Evolutionary conservation across 1,284 basidiomycete species (phyloP), one percentile per base, ranked within the genome.

Genomic region (Mixia osmundae): DNA sequence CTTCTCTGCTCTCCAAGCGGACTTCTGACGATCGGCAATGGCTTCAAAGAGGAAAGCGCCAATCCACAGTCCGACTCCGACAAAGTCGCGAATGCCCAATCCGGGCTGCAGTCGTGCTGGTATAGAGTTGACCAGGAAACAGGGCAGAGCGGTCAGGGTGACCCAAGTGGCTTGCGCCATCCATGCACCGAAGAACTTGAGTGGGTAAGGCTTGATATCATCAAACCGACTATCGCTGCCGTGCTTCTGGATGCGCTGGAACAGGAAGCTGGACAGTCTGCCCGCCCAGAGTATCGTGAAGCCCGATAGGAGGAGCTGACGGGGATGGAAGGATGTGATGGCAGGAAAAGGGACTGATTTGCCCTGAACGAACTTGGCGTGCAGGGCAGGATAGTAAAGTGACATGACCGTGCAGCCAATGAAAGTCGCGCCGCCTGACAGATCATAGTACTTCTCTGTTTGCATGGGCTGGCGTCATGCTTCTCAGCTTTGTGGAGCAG

Each of bases 91-190:
- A 5, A 54, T 38, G 3, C 64, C 61, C 16, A 79, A 61, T n/a
- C 64, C 58, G 9, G 71, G 66, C 43, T 73, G 71, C 4, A 61
- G 53, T 5, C 53, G 45, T 2, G 63, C 51, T 2, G 75, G 71
- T n/a, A 74, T 54, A 7, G 63, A 55, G 27, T 54, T 34, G 44
- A 63, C 61, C 35, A 76, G 53, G 48, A 69, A 74, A 10, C 75
- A 67, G 2, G 72, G 72, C 3, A 77, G 59, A 10, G 73, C 71
- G 33, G 72, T 70, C 10, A 72, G 42, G 30, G 68, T 61, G 33
- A 76, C 65, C 74, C 74, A 77, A 2, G 67, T 67, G 0, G 71
- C 73, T 69, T 78, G 75, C 5, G 64, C 67, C 48, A 76, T 62
- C 75, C 74, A 80, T 36, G 64, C 71, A 25, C 51, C 59, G 1